Percentiles rank a stretch among this genome's conserved stretches.
phyloP scores from a whole-genome alignment of 176 grass and related monocot species.

The Bonia amplexicaulis region DNA sequence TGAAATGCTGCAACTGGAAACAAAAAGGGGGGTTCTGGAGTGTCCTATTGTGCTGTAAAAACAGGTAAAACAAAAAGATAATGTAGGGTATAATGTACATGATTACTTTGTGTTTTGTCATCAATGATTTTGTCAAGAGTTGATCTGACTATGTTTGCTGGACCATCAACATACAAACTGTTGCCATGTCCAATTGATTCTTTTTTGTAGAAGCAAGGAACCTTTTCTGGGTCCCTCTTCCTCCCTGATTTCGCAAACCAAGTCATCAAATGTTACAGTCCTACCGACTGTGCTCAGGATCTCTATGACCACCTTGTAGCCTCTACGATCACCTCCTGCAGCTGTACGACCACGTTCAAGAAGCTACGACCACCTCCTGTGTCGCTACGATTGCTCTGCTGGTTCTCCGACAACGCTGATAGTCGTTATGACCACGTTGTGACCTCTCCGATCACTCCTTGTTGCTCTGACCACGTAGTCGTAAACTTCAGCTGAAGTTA shows the following conservation, averaged over 20 bases:
- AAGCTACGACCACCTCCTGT: no score
- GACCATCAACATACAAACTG: slow-evolving; percentile 10
- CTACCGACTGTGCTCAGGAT: no score
- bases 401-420: no score
- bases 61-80: background rate
- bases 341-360: no score
- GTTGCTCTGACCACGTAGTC: no score
- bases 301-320: no score
- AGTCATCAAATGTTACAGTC: background rate
- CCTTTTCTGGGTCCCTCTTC: background rate
- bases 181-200: slow-evolving; percentile 14
- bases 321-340: no score
- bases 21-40: background rate
- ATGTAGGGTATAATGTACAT: slow-evolving; percentile 7
- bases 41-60: background rate
- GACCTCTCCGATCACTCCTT: no score
- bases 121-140: background rate
- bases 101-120: background rate
- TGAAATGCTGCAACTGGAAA: slow-evolving; percentile 5
- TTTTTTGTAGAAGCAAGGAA: slow-evolving; percentile 8
- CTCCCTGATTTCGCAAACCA: background rate
- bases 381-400: no score
- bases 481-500: no score
- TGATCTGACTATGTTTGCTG: slow-evolving; percentile 19
- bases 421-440: no score